phyloP scores from a whole-genome alignment of 2,329 filamentous ascomycete genomes.

The Trichoderma lentiforme region DNA sequence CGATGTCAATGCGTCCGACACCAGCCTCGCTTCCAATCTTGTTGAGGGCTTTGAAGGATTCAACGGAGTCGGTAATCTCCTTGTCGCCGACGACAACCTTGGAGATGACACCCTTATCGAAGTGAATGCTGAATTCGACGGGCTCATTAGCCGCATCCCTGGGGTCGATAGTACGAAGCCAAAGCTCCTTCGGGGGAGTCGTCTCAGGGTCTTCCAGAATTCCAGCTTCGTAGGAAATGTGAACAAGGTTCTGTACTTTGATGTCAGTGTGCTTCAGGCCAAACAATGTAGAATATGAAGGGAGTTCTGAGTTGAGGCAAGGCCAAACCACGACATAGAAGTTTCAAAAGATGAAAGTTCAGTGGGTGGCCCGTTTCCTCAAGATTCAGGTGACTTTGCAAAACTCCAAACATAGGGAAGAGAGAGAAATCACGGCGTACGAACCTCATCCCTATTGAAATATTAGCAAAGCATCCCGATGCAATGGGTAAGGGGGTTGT shows the following conservation, averaged over 20 bases:
- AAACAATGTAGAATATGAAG: no score
- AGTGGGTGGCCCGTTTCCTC: no score
- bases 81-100: not conserved
- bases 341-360: no score
- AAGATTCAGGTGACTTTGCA: no score
- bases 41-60: not conserved
- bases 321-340: no score
- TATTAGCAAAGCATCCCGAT: not conserved
- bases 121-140: not conserved
- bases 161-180: not conserved
- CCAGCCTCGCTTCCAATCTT: not conserved
- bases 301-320: no score
- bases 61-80: not conserved
- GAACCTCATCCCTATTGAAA: slow-evolving; percentile 17
- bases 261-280: not conserved
- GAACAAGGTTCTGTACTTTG: slow-evolving; percentile 19
- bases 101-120: not conserved
- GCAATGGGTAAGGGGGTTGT: slow-evolving; percentile 30
- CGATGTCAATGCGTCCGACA: not conserved
- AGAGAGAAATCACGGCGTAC: not conserved
- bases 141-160: not conserved
- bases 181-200: not conserved
- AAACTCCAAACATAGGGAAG: not conserved
- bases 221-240: not conserved
- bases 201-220: not conserved